These are phyloP conservation scores for Tolypocladium sp. DNA, from an alignment of 2,329 filamentous ascomycete genomes.

Conservation along the genomic window DNA sequence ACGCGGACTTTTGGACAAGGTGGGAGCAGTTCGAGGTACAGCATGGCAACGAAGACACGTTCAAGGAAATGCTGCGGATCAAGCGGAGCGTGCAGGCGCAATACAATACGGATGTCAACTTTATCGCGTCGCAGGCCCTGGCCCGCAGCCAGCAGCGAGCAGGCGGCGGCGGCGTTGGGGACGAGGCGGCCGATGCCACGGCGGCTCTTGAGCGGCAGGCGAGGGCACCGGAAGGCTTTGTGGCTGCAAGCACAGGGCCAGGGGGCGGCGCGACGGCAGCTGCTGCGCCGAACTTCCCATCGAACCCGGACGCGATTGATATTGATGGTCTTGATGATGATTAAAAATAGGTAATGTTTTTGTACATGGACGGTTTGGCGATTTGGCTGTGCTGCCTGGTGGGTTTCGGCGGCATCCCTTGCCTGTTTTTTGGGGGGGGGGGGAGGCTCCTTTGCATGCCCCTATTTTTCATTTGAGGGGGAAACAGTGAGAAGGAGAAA, in stretches of 20 bases:
- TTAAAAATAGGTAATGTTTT: conserved; percentile 8
- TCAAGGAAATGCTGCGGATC: conserved; percentile 97
- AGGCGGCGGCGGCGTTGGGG: conserved; percentile 23
- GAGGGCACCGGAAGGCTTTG: conserved; percentile 83
- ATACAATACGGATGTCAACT: conserved; percentile 98
- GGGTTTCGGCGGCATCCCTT: background rate
- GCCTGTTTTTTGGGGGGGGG: background rate
- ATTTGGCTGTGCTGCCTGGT: background rate
- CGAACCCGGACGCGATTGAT: conserved; percentile 81
- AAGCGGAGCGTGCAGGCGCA: conserved; percentile 96
- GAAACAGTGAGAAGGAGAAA: background rate
- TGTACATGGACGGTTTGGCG: background rate
- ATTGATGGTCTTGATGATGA: conserved; percentile 63
- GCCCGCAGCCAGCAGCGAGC: conserved; percentile 66
- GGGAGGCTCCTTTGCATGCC: background rate
- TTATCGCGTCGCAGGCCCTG: conserved; percentile 92
- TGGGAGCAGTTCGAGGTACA: conserved; percentile 98
- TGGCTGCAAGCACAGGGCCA: conserved; percentile 71
- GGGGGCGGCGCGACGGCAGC: conserved; percentile 39
- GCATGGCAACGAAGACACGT: conserved; percentile 98
- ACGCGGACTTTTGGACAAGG: conserved; percentile 84
- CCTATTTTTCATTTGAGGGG: background rate
- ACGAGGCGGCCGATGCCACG: conserved; percentile 69
- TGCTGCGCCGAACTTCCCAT: conserved; percentile 29
- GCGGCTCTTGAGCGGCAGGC: conserved; percentile 79